phyloP scores from a whole-genome alignment of 345 rosid species.

The Camelina hispida region DNA sequence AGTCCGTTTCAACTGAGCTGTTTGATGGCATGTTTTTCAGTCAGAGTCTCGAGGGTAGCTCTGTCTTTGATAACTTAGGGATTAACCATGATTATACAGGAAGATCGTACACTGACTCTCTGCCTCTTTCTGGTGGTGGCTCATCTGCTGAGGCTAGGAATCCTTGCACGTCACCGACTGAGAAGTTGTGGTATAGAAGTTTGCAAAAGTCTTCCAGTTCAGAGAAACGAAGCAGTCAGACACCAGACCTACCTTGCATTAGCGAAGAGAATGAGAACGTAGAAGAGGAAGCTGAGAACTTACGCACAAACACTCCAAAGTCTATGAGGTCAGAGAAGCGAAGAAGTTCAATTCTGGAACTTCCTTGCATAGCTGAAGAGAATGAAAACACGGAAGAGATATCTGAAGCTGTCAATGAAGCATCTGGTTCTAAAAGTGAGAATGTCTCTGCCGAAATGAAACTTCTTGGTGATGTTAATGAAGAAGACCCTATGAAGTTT shows the following conservation, averaged over 20 bases:
- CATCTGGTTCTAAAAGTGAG: slow-evolving; percentile 39
- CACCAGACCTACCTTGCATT: slow-evolving; percentile 85
- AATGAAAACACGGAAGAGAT: slow-evolving; percentile 60
- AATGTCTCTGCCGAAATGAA: slow-evolving; percentile 53
- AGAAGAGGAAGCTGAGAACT: slow-evolving; percentile 57
- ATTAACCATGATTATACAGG: slow-evolving; percentile 43
- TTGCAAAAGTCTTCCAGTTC: slow-evolving; percentile 65
- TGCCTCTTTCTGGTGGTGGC: slow-evolving; percentile 49
- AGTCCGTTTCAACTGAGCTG: slow-evolving; percentile 70
- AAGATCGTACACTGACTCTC: slow-evolving; percentile 53
- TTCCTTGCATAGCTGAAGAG: slow-evolving; percentile 84
- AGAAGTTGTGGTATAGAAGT: slow-evolving; percentile 77
- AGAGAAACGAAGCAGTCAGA: slow-evolving; percentile 68
- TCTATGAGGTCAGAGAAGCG: slow-evolving; percentile 69
- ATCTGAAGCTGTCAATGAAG: slow-evolving; percentile 50
- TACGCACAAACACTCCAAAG: slow-evolving; percentile 54
- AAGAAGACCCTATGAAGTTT: slow-evolving; percentile 47
- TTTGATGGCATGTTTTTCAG: slow-evolving; percentile 56
- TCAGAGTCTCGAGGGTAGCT: slow-evolving; percentile 47
- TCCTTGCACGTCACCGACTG: slow-evolving; percentile 64
- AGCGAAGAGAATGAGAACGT: slow-evolving; percentile 75
- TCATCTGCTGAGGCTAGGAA: slow-evolving; percentile 54
- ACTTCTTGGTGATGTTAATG: slow-evolving; percentile 62
- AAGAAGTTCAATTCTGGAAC: slow-evolving; percentile 69
- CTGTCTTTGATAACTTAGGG: slow-evolving; percentile 47